Conservation (phyloP, 2,329 filamentous ascomycete species). For the Beauveria brongniartii region DNA sequence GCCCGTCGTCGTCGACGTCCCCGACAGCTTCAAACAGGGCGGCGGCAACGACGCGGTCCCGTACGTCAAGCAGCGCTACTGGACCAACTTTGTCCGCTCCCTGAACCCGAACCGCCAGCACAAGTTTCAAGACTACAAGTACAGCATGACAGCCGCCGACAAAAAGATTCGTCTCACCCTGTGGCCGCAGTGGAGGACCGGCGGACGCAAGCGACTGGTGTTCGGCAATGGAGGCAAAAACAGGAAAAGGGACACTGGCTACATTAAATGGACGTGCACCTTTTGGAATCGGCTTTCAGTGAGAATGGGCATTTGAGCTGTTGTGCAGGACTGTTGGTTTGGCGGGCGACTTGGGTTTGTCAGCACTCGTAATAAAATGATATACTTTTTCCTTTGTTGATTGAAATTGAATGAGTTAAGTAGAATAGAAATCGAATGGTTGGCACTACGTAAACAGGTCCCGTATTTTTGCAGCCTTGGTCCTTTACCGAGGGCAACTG, state of each 20-base stretch:
- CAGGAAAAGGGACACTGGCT: not conserved
- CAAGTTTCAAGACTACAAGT: not conserved
- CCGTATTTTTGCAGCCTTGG: no score
- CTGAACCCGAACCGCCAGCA: slow-evolving; percentile 53
- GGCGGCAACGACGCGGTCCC: slow-evolving; percentile 49
- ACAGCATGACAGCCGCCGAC: not conserved
- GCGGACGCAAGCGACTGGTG: not conserved
- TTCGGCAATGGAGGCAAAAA: not conserved
- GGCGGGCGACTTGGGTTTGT: not conserved
- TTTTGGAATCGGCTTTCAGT: not conserved
- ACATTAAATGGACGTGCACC: not conserved
- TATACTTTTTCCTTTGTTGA: not conserved
- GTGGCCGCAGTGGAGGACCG: not conserved
- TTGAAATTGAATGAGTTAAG: no score
- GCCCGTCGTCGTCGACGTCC: slow-evolving; percentile 38
- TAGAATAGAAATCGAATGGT: no score
- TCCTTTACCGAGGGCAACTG: no score
- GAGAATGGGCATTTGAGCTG: not conserved
- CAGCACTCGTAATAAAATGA: no score
- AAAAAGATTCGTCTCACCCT: not conserved
- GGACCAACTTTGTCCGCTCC: slow-evolving; percentile 62
- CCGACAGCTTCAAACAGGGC: slow-evolving; percentile 45
- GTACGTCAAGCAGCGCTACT: slow-evolving; percentile 59
- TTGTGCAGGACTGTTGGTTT: not conserved
- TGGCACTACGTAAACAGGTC: no score